Base-by-base conservation (phyloP, 164 flowering plant species). In the Chimonanthus praecox region DNA sequence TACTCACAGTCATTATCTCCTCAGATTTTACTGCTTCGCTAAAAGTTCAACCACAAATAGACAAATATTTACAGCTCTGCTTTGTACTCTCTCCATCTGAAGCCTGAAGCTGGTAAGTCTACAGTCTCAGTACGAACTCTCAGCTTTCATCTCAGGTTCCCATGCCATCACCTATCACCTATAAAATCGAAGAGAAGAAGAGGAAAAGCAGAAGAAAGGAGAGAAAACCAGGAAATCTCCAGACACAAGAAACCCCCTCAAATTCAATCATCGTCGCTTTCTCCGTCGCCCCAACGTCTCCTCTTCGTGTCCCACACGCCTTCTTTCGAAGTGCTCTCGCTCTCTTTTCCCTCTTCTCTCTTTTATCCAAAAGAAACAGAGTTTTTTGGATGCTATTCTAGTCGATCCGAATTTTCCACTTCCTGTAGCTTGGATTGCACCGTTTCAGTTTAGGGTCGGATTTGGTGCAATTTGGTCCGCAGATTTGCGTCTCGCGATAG, bases 301-400 rank as follows among this genome's bases (percentile, higher is more conserved):
- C 71, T 70, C 78, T 76, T 76, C 74, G 74, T 71, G 78, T 66
- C 78, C 71, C 51, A 71, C 78, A 76, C 78, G 74, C 74, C 62
- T 6, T 43, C 62, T 13, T 63, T 9, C 43, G 1, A 33, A 33
- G 33, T 58, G 7, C 15, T 68, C 10, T 33, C 49, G n/a, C 6
- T 3, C 20, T 49, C 46, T 21, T 3, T 61, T 15, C 13, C 58
- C 13, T 0, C 58, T 15, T 51, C 60, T 3, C 16, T 54, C 11
- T 54, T n/a, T 54, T 54, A 54, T 54, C 33, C 66, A 63, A 8
- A 47, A 64, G 9, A 47, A 33, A 68, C 4, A 20, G 46, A 63
- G 48, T 18, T 50, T 58, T 62, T 13, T 63, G 33, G 44, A 33
- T 10, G 45, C 44, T 63, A 43, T 63, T 63, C 15, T 1, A 8